Conservation (phyloP, 2,329 filamentous ascomycete species). For the Phoma sp. region DNA sequence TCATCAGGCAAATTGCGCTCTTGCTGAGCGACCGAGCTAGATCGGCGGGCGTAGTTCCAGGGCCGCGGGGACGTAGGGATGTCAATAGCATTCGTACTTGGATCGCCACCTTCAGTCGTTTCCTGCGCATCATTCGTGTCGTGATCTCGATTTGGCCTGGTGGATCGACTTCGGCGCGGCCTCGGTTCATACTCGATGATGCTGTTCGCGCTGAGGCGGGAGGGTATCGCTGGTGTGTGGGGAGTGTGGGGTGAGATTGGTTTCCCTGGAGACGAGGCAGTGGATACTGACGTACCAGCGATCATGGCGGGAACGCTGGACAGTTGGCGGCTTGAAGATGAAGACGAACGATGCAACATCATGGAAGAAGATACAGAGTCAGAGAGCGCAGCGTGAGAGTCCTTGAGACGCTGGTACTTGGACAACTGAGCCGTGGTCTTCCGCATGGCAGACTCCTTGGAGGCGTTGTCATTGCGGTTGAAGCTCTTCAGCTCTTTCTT, state of each 20-base stretch:
- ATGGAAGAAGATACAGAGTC: slow-evolving; percentile 93
- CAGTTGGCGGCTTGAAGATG: slow-evolving; percentile 76
- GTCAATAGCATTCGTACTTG: slow-evolving; percentile 71
- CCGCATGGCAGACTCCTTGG: slow-evolving; percentile 72
- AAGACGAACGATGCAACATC: slow-evolving; percentile 81
- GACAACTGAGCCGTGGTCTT: slow-evolving; percentile 79
- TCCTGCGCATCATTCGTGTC: slow-evolving; percentile 36
- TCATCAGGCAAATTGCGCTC: slow-evolving; percentile 67
- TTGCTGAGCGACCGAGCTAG: slow-evolving; percentile 73
- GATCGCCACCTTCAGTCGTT: slow-evolving; percentile 37
- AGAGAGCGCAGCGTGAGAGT: slow-evolving; percentile 85
- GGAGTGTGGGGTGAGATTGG: slow-evolving; percentile 88
- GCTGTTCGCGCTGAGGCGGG: slow-evolving; percentile 88
- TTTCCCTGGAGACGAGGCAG: slow-evolving; percentile 86
- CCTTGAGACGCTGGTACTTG: slow-evolving; percentile 86
- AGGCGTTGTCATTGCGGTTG: slow-evolving; percentile 65
- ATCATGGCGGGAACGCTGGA: slow-evolving; percentile 67
- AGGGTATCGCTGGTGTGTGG: slow-evolving; percentile 92
- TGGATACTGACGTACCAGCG: slow-evolving; percentile 74
- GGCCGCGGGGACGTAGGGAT: slow-evolving; percentile 73
- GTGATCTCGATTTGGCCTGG: slow-evolving; percentile 40
- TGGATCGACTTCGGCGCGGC: slow-evolving; percentile 41
- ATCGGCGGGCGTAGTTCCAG: slow-evolving; percentile 60
- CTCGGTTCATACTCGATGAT: slow-evolving; percentile 70
- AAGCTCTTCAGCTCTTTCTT: slow-evolving; percentile 87